phyloP scores from a whole-genome alignment of 208 protist genomes.

The Endotrypanum monterogeii region DNA sequence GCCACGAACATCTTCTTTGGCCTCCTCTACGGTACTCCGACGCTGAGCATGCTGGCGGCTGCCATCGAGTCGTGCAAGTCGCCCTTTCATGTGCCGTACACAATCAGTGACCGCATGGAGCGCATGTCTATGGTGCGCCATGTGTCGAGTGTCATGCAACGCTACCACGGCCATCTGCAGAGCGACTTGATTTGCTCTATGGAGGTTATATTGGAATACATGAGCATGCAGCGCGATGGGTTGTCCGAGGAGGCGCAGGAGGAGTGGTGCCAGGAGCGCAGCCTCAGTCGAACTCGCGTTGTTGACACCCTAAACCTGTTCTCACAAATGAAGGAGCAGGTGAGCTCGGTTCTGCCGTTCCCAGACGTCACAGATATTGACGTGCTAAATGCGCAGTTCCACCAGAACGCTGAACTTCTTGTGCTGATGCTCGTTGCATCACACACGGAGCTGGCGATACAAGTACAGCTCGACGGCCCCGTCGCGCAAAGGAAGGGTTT shows the following conservation, averaged over 20 bases:
- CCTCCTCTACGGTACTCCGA: constrained; percentile 67
- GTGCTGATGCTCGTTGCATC: constrained; percentile 55
- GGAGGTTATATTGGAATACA: constrained; percentile 70
- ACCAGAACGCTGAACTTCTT: constrained; percentile 46
- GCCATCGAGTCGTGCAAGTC: constrained; percentile 63
- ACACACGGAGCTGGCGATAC: constrained; percentile 68
- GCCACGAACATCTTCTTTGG: constrained; percentile 75
- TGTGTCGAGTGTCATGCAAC: constrained; percentile 53
- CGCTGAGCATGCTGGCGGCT: constrained; percentile 66
- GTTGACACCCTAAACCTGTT: constrained; percentile 65
- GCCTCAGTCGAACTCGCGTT: constrained; percentile 65
- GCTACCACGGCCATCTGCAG: constrained; percentile 52
- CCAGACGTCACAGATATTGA: constrained; percentile 69
- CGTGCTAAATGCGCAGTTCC: constrained; percentile 54
- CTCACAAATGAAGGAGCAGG: constrained; percentile 74
- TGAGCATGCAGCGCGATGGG: constrained; percentile 75
- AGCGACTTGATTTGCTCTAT: constrained; percentile 68
- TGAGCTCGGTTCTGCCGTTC: constrained; percentile 58
- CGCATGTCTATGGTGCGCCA: constrained; percentile 19
- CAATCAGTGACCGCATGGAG: constrained; percentile 43
- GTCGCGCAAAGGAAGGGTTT: constrained; percentile 50
- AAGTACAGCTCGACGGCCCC: constrained; percentile 51
- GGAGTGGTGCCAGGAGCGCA: constrained; percentile 69
- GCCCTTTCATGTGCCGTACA: constrained; percentile 74
- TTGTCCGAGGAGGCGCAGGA: constrained; percentile 77